Conservation (phyloP, 192 early-diverging fungal species). For the Coemansia sp. region DNA sequence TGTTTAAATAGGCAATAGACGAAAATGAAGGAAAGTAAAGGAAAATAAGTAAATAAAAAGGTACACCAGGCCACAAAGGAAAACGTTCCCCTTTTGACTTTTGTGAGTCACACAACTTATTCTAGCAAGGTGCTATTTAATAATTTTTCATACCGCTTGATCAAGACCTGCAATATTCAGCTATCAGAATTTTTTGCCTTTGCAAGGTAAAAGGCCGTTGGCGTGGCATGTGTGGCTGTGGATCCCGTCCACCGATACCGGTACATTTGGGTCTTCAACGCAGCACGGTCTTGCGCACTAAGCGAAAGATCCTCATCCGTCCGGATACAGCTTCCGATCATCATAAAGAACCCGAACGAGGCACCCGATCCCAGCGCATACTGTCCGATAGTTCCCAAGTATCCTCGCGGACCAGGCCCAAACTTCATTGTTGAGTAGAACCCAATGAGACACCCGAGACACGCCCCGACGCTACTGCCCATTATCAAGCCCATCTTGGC, state of each 20-base stretch:
- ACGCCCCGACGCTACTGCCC: constrained; percentile 57
- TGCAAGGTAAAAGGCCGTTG: constrained; percentile 38
- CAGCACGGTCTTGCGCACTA: constrained; percentile 28
- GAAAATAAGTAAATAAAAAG: neutral
- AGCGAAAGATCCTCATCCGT: constrained; percentile 38
- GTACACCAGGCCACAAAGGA: neutral
- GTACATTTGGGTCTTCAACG: constrained; percentile 28
- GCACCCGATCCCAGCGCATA: constrained; percentile 75
- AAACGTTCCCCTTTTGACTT: neutral
- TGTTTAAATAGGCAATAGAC: neutral
- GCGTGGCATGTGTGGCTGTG: constrained; percentile 22
- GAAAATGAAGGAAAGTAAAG: constrained; percentile 7
- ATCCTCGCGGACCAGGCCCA: constrained; percentile 71
- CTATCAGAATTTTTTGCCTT: constrained; percentile 22
- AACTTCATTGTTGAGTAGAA: constrained; percentile 62
- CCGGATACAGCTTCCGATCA: constrained; percentile 62
- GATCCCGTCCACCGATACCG: constrained; percentile 53
- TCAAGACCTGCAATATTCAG: neutral
- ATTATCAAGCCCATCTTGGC: constrained; percentile 60
- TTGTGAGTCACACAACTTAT: neutral
- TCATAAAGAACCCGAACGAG: constrained; percentile 85
- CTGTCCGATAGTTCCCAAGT: constrained; percentile 70
- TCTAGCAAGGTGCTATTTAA: neutral
- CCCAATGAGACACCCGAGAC: constrained; percentile 57
- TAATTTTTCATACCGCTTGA: neutral